phyloP scores from a whole-genome alignment of 805 yeast species.

The Danielia oregonensis region DNA sequence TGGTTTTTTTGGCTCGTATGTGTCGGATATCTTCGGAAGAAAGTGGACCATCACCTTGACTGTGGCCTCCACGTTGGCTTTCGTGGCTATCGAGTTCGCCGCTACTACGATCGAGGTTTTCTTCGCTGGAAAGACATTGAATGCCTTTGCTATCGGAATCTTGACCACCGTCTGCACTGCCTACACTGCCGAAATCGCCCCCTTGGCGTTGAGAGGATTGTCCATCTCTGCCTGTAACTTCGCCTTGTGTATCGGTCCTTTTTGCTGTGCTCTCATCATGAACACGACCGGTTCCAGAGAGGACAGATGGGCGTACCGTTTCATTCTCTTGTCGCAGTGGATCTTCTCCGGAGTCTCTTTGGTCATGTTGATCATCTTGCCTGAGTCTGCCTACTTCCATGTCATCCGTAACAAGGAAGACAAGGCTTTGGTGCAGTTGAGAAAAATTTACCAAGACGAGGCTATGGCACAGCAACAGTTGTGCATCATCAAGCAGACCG shows the following conservation, averaged over 20 bases:
- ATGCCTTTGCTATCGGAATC: background rate
- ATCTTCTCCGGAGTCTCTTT: background rate
- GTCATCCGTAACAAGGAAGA: background rate
- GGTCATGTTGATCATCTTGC: background rate
- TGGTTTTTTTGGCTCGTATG: background rate
- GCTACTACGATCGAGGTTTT: background rate
- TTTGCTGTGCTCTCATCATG: background rate
- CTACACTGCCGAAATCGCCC: background rate
- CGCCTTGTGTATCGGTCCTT: background rate
- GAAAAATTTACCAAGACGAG: background rate
- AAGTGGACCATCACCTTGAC: background rate
- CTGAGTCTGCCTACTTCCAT: background rate
- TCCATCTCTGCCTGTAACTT: background rate
- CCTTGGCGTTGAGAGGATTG: background rate
- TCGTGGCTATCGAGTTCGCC: background rate
- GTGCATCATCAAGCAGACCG: background rate
- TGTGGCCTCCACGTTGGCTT: background rate
- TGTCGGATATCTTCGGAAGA: background rate
- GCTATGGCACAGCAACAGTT: background rate
- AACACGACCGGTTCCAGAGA: background rate
- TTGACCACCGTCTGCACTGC: background rate
- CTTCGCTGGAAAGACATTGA: background rate
- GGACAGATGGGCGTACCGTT: background rate
- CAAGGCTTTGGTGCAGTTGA: background rate
- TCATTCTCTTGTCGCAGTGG: slow-evolving; percentile 1